These are phyloP conservation scores for Barnettozyma wickerhamii DNA, from an alignment of 805 yeast species.

Conservation along the genomic window DNA sequence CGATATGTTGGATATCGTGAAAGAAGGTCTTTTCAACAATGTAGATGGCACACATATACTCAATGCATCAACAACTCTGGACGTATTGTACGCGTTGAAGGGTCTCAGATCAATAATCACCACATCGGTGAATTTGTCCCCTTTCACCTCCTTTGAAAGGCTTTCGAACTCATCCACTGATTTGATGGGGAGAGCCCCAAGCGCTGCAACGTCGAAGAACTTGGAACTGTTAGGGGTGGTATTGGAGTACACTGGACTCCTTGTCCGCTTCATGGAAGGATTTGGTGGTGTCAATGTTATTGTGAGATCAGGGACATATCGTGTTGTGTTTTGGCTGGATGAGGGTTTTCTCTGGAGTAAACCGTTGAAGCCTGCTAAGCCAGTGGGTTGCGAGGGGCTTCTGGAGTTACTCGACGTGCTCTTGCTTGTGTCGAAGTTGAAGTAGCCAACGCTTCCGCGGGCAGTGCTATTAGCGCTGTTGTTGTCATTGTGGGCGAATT, in stretches of 20 bases:
- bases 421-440: slow-evolving; percentile 1
- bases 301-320: neutral
- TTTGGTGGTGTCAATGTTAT: slow-evolving; percentile 1
- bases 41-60: slow-evolving; percentile 89
- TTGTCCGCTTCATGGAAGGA: neutral
- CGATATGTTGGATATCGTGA: slow-evolving; percentile 23
- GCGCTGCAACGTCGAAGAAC: slow-evolving; percentile 12
- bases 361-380: neutral
- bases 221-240: slow-evolving; percentile 9
- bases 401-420: neutral
- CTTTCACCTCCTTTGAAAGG: neutral
- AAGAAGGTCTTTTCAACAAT: slow-evolving; percentile 54
- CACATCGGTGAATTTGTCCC: slow-evolving; percentile 8
- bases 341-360: neutral
- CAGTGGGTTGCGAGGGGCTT: neutral
- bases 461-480: too few relatives aligned
- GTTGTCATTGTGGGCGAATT: too few relatives aligned
- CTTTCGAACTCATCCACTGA: slow-evolving; percentile 9
- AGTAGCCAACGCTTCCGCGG: slow-evolving; percentile 1
- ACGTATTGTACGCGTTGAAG: slow-evolving; percentile 62
- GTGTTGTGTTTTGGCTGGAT: neutral
- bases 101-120: slow-evolving; percentile 63
- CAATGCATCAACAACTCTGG: slow-evolving; percentile 57
- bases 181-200: slow-evolving; percentile 11
- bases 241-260: slow-evolving; percentile 10